These are phyloP conservation scores for Paecilomyces sp. DNA, from an alignment of 2,329 filamentous ascomycete species.

Conservation along the genomic window DNA sequence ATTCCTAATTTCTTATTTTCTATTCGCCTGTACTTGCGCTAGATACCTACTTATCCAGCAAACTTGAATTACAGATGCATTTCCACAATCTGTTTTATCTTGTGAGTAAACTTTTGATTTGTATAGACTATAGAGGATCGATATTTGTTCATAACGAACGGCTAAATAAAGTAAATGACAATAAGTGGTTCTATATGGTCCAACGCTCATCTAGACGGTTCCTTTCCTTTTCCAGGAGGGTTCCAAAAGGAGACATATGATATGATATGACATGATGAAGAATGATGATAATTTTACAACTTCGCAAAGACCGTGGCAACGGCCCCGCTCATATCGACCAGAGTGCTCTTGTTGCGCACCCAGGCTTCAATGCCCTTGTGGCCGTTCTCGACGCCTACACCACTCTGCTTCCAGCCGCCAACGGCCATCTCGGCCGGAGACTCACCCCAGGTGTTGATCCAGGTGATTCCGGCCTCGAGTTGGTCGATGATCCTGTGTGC, in stretches of 20 bases:
- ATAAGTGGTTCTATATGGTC: neutral
- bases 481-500: slow-evolving; percentile 65
- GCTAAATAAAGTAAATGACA: neutral
- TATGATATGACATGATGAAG: neutral
- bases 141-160: neutral
- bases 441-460: slow-evolving; percentile 94
- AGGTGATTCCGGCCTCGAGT: slow-evolving; percentile 79
- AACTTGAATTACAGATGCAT: neutral
- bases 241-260: neutral
- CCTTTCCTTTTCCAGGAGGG: neutral
- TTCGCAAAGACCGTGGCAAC: slow-evolving; percentile 70
- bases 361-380: slow-evolving; percentile 71
- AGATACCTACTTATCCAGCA: neutral
- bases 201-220: neutral
- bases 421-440: slow-evolving; percentile 87
- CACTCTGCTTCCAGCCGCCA: slow-evolving; percentile 86
- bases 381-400: slow-evolving; percentile 81
- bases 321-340: slow-evolving; percentile 70
- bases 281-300: slow-evolving; percentile 35
- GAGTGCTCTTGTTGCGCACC: slow-evolving; percentile 78
- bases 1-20: neutral
- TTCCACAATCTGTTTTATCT: no score
- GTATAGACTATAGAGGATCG: no score
- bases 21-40: neutral
- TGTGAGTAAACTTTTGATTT: neutral